These are phyloP conservation scores for Septoria petroselini DNA, from an alignment of 2,329 filamentous ascomycete genomes.

Conservation along the genomic window DNA sequence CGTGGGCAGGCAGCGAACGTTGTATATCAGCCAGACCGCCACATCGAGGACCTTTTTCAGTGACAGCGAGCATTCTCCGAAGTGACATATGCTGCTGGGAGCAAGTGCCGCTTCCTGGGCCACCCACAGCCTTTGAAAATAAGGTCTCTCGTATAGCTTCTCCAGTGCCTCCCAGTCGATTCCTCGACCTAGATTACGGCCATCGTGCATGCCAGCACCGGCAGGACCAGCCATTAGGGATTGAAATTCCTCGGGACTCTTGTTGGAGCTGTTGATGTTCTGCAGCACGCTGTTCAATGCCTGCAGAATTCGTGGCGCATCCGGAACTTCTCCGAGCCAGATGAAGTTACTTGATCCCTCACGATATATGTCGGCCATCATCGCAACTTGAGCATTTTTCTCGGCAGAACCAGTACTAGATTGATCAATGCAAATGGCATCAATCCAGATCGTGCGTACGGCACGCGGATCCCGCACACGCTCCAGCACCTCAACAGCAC, in stretches of 20 bases:
- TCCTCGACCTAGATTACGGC: not conserved
- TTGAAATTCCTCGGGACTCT: not conserved
- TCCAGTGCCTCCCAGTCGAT: not conserved
- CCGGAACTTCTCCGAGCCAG: conserved; percentile 8
- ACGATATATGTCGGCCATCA: conserved; percentile 12
- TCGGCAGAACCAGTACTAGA: not conserved
- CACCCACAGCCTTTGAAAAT: conserved; percentile 15
- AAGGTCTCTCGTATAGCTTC: not conserved
- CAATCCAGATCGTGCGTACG: conserved; percentile 12
- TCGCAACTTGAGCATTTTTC: not conserved
- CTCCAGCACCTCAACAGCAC: not conserved
- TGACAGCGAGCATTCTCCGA: not conserved
- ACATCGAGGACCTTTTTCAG: not conserved
- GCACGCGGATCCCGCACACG: not conserved
- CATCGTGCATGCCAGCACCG: not conserved
- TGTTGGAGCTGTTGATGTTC: not conserved
- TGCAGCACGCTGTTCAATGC: not conserved
- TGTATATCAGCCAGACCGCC: conserved; percentile 2
- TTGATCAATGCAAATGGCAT: conserved; percentile 18
- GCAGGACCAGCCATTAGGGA: no score
- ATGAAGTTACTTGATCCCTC: conserved; percentile 3
- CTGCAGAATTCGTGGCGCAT: not conserved
- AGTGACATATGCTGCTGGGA: not conserved
- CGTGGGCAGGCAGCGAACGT: not conserved
- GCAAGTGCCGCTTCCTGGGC: conserved; percentile 14